Base-by-base conservation (phyloP, 2,329 filamentous ascomycete genomes). In the Colletotrichum lindemuthianum region DNA sequence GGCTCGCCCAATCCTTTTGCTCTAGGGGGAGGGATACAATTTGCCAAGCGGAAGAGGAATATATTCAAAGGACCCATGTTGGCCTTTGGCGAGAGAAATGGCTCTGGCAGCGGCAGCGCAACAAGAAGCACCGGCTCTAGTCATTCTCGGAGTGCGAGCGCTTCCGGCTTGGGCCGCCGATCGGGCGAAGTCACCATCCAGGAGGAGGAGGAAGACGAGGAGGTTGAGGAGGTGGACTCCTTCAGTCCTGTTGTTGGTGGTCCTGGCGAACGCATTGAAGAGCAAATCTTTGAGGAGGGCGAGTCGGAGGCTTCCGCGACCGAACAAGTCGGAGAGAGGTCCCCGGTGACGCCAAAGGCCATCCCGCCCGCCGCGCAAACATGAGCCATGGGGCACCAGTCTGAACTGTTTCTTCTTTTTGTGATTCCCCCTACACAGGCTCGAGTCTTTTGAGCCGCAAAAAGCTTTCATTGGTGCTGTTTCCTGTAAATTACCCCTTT, bases 51-150 rank as follows among this genome's bases (percentile, higher is more conserved):
- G 63, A 96, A 95, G 78, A 86, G 91, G 63, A 92, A 88, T 60
- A 76, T 94, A 2, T 96, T 96, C 81, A 95, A 95, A 74, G 92
- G 92, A 0, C 92, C 92, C 0, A 88, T 88, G 76, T 78, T 90
- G 36, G 85, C 86, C 68, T 80, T 89, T 50, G 82, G 81, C 57
- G 63, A 59, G 24, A 24, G 24, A 24, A 24, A 24, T 11, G 78
- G 72, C n/a, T 76, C 67, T 48, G 82, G 73, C 39, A 68, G 72
- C 47, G 71, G 76, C 34, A 70, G 75, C 52, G 70, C 77, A 44
- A 70, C 71, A 13, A 70, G 84, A 59, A 83, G 77, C 66, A 65
- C 67, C 2, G 67, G 71, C 15, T 75, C 75, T 7, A 76, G 81
- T 58, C 78, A 86, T 70, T 79, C 84, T 76, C 82, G 84, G 61